Conservation (phyloP, 805 yeast genomes). For the Teunomyces pallodes region DNA sequence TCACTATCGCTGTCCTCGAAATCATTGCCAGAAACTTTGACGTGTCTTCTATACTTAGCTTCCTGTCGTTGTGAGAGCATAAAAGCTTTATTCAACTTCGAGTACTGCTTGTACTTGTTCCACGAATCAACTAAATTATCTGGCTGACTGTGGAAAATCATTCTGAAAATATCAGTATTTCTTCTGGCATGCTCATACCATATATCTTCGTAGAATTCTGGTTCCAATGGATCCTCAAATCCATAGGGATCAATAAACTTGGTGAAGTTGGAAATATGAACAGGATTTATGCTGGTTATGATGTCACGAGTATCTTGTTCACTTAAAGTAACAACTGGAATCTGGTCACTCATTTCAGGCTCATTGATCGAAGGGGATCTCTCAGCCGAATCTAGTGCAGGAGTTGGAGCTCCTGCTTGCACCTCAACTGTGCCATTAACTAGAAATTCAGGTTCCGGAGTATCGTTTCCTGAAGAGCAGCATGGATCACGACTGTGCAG, state of each 20-base stretch:
- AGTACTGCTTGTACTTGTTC: conserved; percentile 79
- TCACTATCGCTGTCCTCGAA: conserved; percentile 13
- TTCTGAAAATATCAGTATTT: conserved; percentile 76
- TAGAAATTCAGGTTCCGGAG: conserved; percentile 7
- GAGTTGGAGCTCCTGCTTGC: background rate
- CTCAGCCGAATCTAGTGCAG: background rate
- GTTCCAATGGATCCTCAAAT: conserved; percentile 83
- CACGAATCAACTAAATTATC: conserved; percentile 88
- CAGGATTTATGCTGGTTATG: conserved; percentile 38
- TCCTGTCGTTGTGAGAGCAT: conserved; percentile 35
- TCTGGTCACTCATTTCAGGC: conserved; percentile 7
- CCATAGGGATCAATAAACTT: conserved; percentile 79
- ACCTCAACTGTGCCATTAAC: conserved; percentile 3
- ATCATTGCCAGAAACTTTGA: conserved; percentile 10
- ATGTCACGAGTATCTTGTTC: conserved; percentile 43
- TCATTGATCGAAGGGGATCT: conserved; percentile 13
- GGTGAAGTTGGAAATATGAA: conserved; percentile 32
- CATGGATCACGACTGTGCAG: background rate
- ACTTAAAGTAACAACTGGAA: conserved; percentile 44
- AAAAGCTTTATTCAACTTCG: conserved; percentile 61
- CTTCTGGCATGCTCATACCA: conserved; percentile 83
- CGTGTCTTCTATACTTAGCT: conserved; percentile 25
- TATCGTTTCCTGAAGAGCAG: background rate
- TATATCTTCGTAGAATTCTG: conserved; percentile 77
- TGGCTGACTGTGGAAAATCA: conserved; percentile 92